Evolutionary conservation across 164 flowering plant genomes (phyloP), one percentile per base, ranked within the genome.

Genomic region (Vitis cinerea): DNA sequence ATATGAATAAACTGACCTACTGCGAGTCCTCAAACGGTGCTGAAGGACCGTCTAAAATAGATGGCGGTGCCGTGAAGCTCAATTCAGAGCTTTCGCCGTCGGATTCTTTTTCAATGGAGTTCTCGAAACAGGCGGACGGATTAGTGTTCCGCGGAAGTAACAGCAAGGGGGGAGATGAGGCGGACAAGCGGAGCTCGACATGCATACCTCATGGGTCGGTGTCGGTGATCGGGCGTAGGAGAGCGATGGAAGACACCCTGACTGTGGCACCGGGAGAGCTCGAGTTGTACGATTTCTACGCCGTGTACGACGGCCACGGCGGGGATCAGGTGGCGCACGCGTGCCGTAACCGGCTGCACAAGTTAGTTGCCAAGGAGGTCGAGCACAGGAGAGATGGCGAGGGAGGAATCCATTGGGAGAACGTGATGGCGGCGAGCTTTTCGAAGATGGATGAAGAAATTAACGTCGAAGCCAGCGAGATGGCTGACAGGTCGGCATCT

Each of bases 191-290:
- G 44, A 31, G 6, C 4, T 31, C 44, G 44, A 4, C 44, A 31
- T 31, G 44, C 44, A 31, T 31, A 4, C 44, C 44, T 4, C 7
- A 31, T 6, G 44, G 44, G 44, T 31, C 44, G 4, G 70, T 83
- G 4, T 83, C 86, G 47, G 69, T 80, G 52, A 71, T 83, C 13
- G 83, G 82, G 30, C 64, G 85, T 65, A 62, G 76, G 64, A 78
- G 85, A 30, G 62, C 10, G 65, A 80, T 80, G 85, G 82, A 83
- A 53, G 85, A 83, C 49, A 68, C 77, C 1, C 63, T 78, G 65
- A 75, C 63, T 27, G 75, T 68, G 37, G 78, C 53, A 15, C 71
- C 68, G 51, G 74, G 57, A 27, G 59, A 58, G 16, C 49, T 49
- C 10, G 50, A 13, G 4, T 8, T 69, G 48, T 71, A 71, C 44